These are phyloP conservation scores for Aspergillus diversus DNA, from an alignment of 495 filamentous ascomycete species.

Conservation along the genomic window DNA sequence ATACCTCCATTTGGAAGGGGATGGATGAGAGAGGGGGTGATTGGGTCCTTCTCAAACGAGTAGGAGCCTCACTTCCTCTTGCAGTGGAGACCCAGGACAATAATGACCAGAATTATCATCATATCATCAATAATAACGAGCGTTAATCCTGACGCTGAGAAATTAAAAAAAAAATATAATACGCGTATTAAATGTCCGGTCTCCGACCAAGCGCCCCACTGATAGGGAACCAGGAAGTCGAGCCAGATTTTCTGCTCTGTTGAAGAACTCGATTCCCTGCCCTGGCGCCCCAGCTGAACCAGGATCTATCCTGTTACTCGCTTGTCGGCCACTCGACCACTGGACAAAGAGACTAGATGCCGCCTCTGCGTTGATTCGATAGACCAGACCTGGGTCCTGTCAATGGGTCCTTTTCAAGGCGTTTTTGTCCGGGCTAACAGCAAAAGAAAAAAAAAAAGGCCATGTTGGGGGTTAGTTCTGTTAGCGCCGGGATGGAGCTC, in stretches of 20 bases:
- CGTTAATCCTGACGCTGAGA: background rate
- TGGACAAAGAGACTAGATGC: too few relatives aligned
- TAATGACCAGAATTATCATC: background rate
- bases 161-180: background rate
- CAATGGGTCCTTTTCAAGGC: too few relatives aligned
- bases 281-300: conserved; percentile 15
- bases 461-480: background rate
- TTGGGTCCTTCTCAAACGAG: conserved; percentile 11
- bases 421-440: too few relatives aligned
- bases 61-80: background rate
- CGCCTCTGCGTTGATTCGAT: background rate
- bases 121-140: background rate
- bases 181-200: background rate
- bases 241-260: background rate
- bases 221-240: background rate
- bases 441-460: too few relatives aligned
- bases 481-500: conserved; percentile 7
- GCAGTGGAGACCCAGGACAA: too few relatives aligned
- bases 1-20: too few relatives aligned
- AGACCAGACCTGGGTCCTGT: background rate
- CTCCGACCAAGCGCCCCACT: background rate
- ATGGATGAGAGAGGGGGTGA: too few relatives aligned
- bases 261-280: conserved; percentile 7
- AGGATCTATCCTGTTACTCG: conserved; percentile 10
- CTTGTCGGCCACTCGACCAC: background rate